Conservation (phyloP, 495 filamentous ascomycete genomes). For the Hyaloscypha hepaticicola region DNA sequence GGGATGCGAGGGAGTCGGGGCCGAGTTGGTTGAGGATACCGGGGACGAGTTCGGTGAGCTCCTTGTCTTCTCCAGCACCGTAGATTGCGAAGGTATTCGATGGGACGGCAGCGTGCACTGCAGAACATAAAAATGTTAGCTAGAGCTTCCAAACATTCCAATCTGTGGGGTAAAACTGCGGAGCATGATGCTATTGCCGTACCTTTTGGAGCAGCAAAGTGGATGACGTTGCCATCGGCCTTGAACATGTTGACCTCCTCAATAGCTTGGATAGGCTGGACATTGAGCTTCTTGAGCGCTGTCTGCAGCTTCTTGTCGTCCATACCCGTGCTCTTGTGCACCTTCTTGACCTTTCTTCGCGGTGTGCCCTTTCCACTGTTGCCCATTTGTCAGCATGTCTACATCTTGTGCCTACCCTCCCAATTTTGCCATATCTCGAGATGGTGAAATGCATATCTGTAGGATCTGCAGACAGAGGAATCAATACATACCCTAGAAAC, state of each 20-base stretch:
- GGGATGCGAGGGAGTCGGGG: conserved; percentile 94
- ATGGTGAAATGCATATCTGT: conserved; percentile 3
- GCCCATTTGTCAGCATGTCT: conserved; percentile 27
- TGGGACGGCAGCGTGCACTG: conserved; percentile 94
- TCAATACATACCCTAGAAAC: conserved; percentile 35
- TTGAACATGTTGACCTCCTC: conserved; percentile 99
- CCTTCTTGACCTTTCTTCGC: conserved; percentile 96
- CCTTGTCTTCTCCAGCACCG: conserved; percentile 98
- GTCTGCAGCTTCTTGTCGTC: conserved; percentile 99
- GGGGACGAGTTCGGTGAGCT: conserved; percentile 97
- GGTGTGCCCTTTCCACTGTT: conserved; percentile 95
- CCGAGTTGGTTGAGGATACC: conserved; percentile 99
- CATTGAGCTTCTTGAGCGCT: conserved; percentile 91
- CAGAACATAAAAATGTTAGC: conserved; percentile 2
- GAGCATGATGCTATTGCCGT: conserved; percentile 26
- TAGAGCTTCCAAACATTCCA: neutral
- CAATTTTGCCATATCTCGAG: neutral
- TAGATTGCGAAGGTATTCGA: conserved; percentile 99
- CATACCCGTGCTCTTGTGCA: conserved; percentile 81
- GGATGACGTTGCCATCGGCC: conserved; percentile 98
- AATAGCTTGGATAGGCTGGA: conserved; percentile 96
- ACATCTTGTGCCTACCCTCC: conserved; percentile 11
- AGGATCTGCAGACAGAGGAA: conserved; percentile 10
- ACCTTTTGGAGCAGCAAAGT: conserved; percentile 98
- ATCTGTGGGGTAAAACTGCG: neutral